These are phyloP conservation scores for Laburnicola sp. DNA, from an alignment of 2,329 filamentous ascomycete species.

Conservation along the genomic window DNA sequence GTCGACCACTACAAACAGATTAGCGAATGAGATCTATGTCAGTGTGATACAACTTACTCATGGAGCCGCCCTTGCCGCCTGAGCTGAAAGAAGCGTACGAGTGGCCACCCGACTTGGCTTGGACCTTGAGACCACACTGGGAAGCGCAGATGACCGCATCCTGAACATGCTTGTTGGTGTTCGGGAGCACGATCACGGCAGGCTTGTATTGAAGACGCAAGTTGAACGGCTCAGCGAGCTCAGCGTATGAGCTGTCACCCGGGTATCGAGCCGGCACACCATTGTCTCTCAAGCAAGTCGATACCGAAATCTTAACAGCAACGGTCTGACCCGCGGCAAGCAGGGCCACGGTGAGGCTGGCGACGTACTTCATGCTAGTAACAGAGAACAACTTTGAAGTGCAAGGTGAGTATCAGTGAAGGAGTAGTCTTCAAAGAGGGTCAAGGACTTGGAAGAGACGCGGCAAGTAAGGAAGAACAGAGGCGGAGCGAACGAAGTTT, in stretches of 20 bases:
- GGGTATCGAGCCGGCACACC: constrained; percentile 39
- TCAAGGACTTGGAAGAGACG: not conserved
- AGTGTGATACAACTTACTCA: constrained; percentile 29
- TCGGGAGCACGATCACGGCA: constrained; percentile 60
- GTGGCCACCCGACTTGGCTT: constrained; percentile 66
- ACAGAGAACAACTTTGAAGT: not conserved
- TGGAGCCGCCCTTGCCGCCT: constrained; percentile 54
- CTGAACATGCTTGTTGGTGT: constrained; percentile 58
- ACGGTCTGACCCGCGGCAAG: constrained; percentile 6
- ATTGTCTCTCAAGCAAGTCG: constrained; percentile 36
- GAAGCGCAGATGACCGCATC: constrained; percentile 62
- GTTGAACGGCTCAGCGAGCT: constrained; percentile 44
- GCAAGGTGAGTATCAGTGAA: not conserved
- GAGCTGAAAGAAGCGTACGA: constrained; percentile 60
- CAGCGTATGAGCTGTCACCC: constrained; percentile 26
- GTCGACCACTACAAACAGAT: constrained; percentile 44
- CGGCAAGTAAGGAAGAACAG: constrained; percentile 1
- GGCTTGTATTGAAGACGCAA: constrained; percentile 49
- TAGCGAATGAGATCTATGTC: not conserved
- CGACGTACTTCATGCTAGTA: constrained; percentile 6
- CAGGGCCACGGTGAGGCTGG: constrained; percentile 2
- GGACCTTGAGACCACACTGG: constrained; percentile 56
- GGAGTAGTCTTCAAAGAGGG: not conserved
- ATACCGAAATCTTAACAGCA: not conserved
- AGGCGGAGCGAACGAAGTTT: not conserved